Conservation (phyloP, 768 basidiomycete species). For the Naganishia friedmannii region DNA sequence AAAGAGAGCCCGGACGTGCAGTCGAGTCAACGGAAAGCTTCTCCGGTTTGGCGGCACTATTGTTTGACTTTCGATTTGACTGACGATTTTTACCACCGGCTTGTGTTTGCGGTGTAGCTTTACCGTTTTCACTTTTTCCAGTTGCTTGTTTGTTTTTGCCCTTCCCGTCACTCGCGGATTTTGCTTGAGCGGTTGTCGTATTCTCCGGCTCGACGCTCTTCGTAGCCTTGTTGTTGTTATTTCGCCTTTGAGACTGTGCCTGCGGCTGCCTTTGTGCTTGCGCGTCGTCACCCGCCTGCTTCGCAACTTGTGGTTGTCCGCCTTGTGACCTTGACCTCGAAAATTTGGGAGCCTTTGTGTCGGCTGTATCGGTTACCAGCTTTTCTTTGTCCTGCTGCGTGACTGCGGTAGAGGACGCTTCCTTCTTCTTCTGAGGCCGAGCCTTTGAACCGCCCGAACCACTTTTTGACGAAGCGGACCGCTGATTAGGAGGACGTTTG, state of each 20-base stretch:
- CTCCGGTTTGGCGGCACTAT: slow-evolving; percentile 4
- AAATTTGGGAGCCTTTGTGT: not conserved
- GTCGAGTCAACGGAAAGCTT: not conserved
- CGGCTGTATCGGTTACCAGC: not conserved
- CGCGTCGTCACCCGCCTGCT: not conserved
- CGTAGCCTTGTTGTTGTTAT: slow-evolving; percentile 12
- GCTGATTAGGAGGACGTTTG: slow-evolving; percentile 17
- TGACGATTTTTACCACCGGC: not conserved
- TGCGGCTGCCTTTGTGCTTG: not conserved
- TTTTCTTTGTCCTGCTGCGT: slow-evolving; percentile 7
- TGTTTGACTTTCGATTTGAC: slow-evolving; percentile 16
- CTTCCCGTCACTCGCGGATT: slow-evolving; percentile 11
- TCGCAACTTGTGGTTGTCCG: not conserved
- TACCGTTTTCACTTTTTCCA: not conserved
- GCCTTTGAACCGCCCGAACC: slow-evolving; percentile 8
- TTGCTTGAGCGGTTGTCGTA: not conserved
- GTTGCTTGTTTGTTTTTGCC: not conserved
- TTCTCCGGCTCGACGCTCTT: not conserved
- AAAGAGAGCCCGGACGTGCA: not conserved
- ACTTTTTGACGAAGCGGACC: slow-evolving; percentile 6
- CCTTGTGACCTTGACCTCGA: not conserved
- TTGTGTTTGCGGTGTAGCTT: slow-evolving; percentile 8
- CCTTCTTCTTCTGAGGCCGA: slow-evolving; percentile 9
- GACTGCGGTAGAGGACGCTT: not conserved
- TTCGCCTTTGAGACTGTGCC: slow-evolving; percentile 21